phyloP scores from a whole-genome alignment of 192 early-diverging fungal genomes.

The Coemansia sp. region DNA sequence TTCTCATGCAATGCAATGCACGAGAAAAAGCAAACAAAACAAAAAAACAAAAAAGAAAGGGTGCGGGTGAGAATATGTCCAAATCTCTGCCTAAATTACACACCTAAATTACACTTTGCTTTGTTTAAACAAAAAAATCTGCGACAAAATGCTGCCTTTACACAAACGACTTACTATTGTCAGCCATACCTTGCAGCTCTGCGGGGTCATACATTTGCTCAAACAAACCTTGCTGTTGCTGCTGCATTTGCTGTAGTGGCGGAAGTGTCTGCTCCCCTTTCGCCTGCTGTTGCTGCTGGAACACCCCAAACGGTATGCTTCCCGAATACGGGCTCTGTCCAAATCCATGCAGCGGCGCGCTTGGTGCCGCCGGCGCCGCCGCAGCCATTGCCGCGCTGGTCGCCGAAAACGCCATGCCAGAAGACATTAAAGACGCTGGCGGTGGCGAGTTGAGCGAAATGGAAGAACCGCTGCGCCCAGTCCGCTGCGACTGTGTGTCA shows the following conservation, averaged over 20 bases:
- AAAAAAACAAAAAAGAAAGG: background rate
- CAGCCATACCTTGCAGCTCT: conserved; percentile 21
- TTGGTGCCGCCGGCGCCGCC: conserved; percentile 2
- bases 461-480: conserved; percentile 14
- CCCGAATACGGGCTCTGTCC: conserved; percentile 1
- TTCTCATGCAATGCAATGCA: conserved; percentile 6
- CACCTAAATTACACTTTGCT: background rate
- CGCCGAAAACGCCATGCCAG: background rate
- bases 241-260: background rate
- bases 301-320: background rate
- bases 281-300: conserved; percentile 4
- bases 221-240: conserved; percentile 11
- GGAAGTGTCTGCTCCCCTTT: conserved; percentile 1
- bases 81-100: too few relatives aligned
- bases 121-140: background rate
- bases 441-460: conserved; percentile 21
- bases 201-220: conserved; percentile 23
- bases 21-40: background rate
- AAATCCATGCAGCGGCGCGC: conserved; percentile 15
- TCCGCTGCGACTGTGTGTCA: conserved; percentile 12
- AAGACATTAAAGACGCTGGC: background rate
- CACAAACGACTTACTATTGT: conserved; percentile 30
- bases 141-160: conserved; percentile 1
- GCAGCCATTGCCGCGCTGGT: background rate
- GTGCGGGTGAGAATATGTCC: background rate